Percentiles rank a stretch among this genome's conserved stretches.
Evolutionary conservation across 2,329 filamentous ascomycete genomes (phyloP).

Genomic region (Fusarium sp.): DNA sequence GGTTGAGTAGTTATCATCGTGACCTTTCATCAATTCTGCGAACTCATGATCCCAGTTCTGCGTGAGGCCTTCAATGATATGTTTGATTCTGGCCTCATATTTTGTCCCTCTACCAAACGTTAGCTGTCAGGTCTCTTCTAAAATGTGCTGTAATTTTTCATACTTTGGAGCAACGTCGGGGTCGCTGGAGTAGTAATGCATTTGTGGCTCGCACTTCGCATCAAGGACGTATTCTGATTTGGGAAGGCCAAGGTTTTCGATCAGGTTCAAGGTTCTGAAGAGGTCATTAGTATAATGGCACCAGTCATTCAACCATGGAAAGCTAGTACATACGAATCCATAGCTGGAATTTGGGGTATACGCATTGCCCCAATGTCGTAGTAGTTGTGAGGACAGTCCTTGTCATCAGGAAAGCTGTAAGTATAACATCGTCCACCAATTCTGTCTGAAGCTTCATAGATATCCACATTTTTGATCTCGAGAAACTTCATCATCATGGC

Average conservation of each 20-base stretch:
- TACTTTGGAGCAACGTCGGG: neutral
- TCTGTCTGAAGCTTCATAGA: constrained; percentile 23
- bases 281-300: too few species aligned
- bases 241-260: neutral
- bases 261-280: neutral
- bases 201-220: neutral
- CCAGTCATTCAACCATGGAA: too few species aligned
- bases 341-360: constrained; percentile 22
- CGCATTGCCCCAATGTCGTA: constrained; percentile 37
- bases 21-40: too few species aligned
- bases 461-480: constrained; percentile 24
- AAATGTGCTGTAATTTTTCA: too few species aligned
- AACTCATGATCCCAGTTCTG: too few species aligned
- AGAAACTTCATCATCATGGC: constrained; percentile 35
- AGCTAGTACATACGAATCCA: constrained; percentile 16
- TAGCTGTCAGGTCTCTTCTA: too few species aligned
- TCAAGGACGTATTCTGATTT: constrained; percentile 5
- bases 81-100: too few species aligned
- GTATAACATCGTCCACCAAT: constrained; percentile 23
- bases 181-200: constrained; percentile 13
- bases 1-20: constrained; percentile 5
- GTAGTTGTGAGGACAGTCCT: constrained; percentile 22
- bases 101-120: too few species aligned
- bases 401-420: constrained; percentile 1
- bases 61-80: too few species aligned